Evolutionary conservation across 2,329 filamentous ascomycete genomes (phyloP).

Genomic region (Salinomyces thailandicus): DNA sequence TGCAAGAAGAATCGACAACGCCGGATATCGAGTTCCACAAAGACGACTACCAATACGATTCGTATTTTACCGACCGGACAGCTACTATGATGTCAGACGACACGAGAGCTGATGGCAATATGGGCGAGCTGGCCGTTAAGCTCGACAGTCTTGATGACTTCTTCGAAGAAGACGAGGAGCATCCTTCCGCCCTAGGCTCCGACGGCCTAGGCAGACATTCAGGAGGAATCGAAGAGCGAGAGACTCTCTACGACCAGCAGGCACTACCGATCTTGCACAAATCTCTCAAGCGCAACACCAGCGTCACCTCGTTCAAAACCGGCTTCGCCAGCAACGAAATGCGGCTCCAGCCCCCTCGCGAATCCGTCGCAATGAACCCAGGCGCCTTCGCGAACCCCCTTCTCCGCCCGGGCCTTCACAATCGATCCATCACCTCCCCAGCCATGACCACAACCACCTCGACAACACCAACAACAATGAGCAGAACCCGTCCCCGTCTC

Average conservation of each 20-base stretch:
- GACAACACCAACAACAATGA: no score
- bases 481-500: constrained; percentile 33
- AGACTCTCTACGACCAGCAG: constrained; percentile 84
- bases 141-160: constrained; percentile 47
- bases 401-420: constrained; percentile 59
- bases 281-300: constrained; percentile 61
- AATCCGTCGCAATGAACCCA: constrained; percentile 45
- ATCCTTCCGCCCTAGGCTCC: constrained; percentile 18
- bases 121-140: constrained; percentile 66
- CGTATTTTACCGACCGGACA: constrained; percentile 64
- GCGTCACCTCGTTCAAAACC: constrained; percentile 70
- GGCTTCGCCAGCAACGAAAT: constrained; percentile 63
- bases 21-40: constrained; percentile 86
- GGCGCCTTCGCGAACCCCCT: constrained; percentile 40
- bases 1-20: constrained; percentile 53
- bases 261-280: constrained; percentile 83
- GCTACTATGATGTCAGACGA: constrained; percentile 93
- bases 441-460: no score
- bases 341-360: constrained; percentile 42
- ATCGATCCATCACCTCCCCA: constrained; percentile 76
- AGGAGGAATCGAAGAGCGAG: constrained; percentile 48
- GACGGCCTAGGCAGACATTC: constrained; percentile 12
- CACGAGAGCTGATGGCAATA: constrained; percentile 57
- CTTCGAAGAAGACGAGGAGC: constrained; percentile 40
- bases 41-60: constrained; percentile 73